phyloP scores from a whole-genome alignment of 768 basidiomycete species.

The Mrakia frigida region DNA sequence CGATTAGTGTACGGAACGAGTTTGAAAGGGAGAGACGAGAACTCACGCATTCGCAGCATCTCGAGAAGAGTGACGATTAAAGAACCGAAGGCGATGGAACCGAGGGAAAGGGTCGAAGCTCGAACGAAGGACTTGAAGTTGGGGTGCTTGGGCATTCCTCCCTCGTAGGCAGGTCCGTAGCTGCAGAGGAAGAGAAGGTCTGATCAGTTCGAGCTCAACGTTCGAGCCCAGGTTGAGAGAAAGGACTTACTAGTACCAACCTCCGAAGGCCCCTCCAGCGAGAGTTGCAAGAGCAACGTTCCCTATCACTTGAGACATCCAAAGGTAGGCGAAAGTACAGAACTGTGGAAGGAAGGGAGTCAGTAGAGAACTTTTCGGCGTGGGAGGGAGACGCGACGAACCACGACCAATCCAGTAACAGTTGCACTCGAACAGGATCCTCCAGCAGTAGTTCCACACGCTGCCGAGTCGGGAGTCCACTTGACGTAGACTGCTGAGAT shows the following conservation, averaged over 20 bases:
- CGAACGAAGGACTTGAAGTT: slow-evolving; percentile 65
- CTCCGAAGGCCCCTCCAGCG: slow-evolving; percentile 70
- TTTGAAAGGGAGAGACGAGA: not conserved
- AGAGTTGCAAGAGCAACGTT: slow-evolving; percentile 74
- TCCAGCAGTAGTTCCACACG: slow-evolving; percentile 37
- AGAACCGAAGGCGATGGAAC: slow-evolving; percentile 78
- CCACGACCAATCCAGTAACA: slow-evolving; percentile 71
- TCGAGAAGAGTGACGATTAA: slow-evolving; percentile 77
- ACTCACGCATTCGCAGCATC: slow-evolving; percentile 51
- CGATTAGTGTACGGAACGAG: not conserved
- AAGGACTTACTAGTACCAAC: slow-evolving; percentile 37
- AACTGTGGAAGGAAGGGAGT: too few species aligned
- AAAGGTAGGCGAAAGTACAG: slow-evolving; percentile 74
- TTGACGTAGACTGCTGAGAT: slow-evolving; percentile 59
- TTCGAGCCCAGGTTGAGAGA: too few species aligned
- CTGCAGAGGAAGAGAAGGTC: slow-evolving; percentile 41
- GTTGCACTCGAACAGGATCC: slow-evolving; percentile 64
- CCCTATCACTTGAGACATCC: slow-evolving; percentile 75
- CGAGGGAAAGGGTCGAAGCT: slow-evolving; percentile 71
- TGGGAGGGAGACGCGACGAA: too few species aligned
- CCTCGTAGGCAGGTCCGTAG: slow-evolving; percentile 65
- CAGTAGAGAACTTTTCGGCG: too few species aligned
- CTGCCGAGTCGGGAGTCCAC: slow-evolving; percentile 26
- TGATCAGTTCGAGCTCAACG: not conserved
- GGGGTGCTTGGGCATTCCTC: slow-evolving; percentile 61